These are phyloP conservation scores for Hsuehochloa calcarea DNA, from an alignment of 176 grass and related monocot genomes.

Conservation along the genomic window DNA sequence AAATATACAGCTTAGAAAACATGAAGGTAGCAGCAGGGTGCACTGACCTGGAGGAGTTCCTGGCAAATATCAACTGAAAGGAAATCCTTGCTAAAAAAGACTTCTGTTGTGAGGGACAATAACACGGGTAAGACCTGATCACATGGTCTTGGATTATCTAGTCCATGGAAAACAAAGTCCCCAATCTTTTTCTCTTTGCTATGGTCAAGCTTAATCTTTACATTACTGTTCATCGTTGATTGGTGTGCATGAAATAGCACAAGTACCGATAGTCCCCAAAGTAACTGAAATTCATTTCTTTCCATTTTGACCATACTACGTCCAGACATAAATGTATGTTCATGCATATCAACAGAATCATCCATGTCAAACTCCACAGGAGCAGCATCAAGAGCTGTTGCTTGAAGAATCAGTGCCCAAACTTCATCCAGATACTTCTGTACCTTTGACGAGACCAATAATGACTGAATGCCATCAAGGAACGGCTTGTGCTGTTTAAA, in stretches of 20 bases:
- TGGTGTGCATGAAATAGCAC: slow-evolving; percentile 60
- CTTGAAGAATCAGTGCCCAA: slow-evolving; percentile 88
- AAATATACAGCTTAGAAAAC: not conserved
- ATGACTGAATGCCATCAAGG: slow-evolving; percentile 93
- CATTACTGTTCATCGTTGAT: slow-evolving; percentile 29
- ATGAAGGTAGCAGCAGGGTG: not conserved
- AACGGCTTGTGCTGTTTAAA: slow-evolving; percentile 83
- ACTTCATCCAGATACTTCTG: slow-evolving; percentile 76
- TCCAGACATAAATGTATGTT: slow-evolving; percentile 68
- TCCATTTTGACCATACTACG: slow-evolving; percentile 78
- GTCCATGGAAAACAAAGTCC: slow-evolving; percentile 38
- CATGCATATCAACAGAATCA: slow-evolving; percentile 38
- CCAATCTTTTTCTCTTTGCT: slow-evolving; percentile 36
- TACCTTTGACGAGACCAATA: slow-evolving; percentile 80
- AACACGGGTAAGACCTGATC: slow-evolving; percentile 60
- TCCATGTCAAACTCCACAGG: slow-evolving; percentile 52
- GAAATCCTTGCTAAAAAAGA: slow-evolving; percentile 71
- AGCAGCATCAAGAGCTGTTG: slow-evolving; percentile 69
- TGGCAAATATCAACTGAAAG: slow-evolving; percentile 61
- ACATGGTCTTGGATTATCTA: slow-evolving; percentile 53
- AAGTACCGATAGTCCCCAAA: slow-evolving; percentile 78
- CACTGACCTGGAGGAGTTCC: slow-evolving; percentile 85
- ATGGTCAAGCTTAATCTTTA: slow-evolving; percentile 43
- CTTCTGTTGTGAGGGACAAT: slow-evolving; percentile 63
- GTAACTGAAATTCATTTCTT: slow-evolving; percentile 67